Conservation (phyloP, 139 green algal species). For the Coelastrella sp. region DNA sequence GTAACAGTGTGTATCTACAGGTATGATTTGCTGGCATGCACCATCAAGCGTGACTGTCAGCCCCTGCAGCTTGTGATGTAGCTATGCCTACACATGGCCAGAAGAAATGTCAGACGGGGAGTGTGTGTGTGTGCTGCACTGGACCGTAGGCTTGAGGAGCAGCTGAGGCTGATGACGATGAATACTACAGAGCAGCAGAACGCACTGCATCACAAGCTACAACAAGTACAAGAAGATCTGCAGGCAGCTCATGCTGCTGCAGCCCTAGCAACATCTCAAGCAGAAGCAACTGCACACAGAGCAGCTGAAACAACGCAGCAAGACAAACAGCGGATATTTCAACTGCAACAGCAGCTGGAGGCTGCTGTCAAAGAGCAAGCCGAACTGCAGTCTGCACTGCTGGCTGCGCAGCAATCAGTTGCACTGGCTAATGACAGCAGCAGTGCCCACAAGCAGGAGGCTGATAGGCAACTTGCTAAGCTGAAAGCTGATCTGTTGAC, state of each 20-base stretch:
- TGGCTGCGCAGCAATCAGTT: conserved; percentile 7
- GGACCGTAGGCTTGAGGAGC: conserved; percentile 23
- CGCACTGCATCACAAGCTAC: not conserved
- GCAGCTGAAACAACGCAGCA: not conserved
- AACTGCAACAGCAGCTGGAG: conserved; percentile 34
- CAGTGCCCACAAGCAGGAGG: not conserved
- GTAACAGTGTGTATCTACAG: too few relatives aligned
- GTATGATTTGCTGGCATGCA: too few relatives aligned
- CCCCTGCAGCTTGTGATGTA: too few relatives aligned
- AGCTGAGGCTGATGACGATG: conserved; percentile 22
- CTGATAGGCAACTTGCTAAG: conserved; percentile 39
- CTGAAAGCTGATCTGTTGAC: conserved; percentile 17
- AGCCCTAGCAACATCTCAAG: not conserved
- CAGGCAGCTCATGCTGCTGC: not conserved
- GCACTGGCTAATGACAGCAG: conserved; percentile 2
- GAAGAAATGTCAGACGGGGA: too few relatives aligned
- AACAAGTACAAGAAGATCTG: not conserved
- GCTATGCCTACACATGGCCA: too few relatives aligned
- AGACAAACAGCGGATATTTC: not conserved
- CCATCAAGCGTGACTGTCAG: too few relatives aligned
- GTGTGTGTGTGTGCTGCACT: too few relatives aligned
- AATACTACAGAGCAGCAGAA: conserved; percentile 36
- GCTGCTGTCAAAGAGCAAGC: conserved; percentile 8
- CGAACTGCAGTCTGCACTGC: not conserved
- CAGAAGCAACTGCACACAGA: not conserved